Evolutionary conservation across 164 flowering plant species (phyloP).

Genomic region (Liriodendron chinense): DNA sequence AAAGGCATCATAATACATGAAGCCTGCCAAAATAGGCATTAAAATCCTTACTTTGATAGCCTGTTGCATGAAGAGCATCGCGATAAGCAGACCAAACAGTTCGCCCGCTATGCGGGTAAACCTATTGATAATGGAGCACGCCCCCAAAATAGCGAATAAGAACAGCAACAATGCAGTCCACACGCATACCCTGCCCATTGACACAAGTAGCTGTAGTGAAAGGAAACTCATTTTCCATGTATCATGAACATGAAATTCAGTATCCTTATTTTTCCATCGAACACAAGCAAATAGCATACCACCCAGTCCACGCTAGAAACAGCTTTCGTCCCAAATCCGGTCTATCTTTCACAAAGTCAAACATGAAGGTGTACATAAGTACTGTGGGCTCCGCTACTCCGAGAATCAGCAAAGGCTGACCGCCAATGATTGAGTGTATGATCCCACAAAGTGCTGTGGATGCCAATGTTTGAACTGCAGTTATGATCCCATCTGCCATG

Average conservation of each 20-base stretch:
- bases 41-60: constrained; percentile 65
- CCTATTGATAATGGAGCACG: constrained; percentile 86
- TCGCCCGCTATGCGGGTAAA: constrained; percentile 94
- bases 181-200: constrained; percentile 73
- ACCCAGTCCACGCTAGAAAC: constrained; percentile 93
- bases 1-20: not conserved
- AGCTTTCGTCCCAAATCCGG: constrained; percentile 76
- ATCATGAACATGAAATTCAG: not conserved
- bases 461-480: constrained; percentile 95
- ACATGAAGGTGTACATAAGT: constrained; percentile 97
- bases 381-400: constrained; percentile 99
- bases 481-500: constrained; percentile 78
- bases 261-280: not conserved
- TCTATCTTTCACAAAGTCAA: constrained; percentile 78
- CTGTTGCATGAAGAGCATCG: constrained; percentile 95
- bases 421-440: constrained; percentile 90
- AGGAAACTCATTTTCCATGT: not conserved
- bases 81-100: constrained; percentile 82
- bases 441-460: constrained; percentile 94
- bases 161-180: constrained; percentile 80
- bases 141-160: constrained; percentile 70
- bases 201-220: not conserved
- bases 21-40: not conserved
- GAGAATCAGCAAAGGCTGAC: constrained; percentile 89
- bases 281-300: constrained; percentile 46